Evolutionary conservation across 78 protist genomes (phyloP), one percentile per base, ranked within the genome.

Genomic region (Speleostelium caveatum): DNA sequence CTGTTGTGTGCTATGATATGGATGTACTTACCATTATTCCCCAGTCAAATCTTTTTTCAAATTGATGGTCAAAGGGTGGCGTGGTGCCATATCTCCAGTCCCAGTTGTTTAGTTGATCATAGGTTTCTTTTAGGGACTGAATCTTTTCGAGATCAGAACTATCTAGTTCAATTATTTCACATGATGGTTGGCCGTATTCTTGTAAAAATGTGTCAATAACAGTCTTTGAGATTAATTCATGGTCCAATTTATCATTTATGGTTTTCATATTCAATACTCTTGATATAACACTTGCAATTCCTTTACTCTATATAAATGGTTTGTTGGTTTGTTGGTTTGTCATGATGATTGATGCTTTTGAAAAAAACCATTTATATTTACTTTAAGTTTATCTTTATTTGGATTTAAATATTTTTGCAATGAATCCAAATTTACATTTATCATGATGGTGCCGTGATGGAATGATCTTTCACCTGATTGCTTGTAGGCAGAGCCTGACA

Each of bases 371-470:
- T 3, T 10, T 38, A n/a, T 32, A 72, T 26, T 75, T 62, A 65
- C 74, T 41, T 75, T 88, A 39, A 92, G 53, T 45, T 92, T 92
- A 28, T 85, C 93, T 26, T 73, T 73, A 68, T 85, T 92, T 19
- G 89, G 91, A 53, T 77, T 92, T 14, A 92, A 75, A 49, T 92
- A 92, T 26, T 67, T 53, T 41, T 62, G 75, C 19, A 92, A 78
- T 39, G 80, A 68, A 38, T 73, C 77, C 51, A 85, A 36, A 73
- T 92, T 71, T 22, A 75, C 86, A 68, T 92, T 63, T 19, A 92
- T 41, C 56, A 92, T 67, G n/a, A 92, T 51, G 16, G 95, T 92
- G 24, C 95, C 95, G 38, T 92, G 95, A 38, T 92, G 95, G 49
- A 92, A 75, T 36, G 91, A 74, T 35, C 86, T 35, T 36, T 0